phyloP scores from a whole-genome alignment of 305 asterid genomes.

The Solanum aculeatissimum region DNA sequence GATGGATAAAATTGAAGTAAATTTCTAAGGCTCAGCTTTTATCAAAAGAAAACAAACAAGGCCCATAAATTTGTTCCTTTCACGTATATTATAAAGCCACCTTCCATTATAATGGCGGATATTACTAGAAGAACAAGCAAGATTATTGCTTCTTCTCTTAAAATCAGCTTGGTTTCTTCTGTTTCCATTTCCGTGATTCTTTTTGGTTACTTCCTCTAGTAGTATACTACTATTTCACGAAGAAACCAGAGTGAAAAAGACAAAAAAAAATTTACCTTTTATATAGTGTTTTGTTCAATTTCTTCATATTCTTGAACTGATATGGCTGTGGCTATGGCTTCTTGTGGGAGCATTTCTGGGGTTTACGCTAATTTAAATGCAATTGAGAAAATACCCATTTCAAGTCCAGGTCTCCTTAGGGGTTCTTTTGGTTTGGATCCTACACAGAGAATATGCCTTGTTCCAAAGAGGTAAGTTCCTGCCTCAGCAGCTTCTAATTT shows the following conservation, averaged over 20 bases:
- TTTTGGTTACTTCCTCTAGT: constrained; percentile 6
- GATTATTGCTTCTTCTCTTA: constrained; percentile 8
- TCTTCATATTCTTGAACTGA: background rate
- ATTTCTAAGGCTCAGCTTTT: constrained; percentile 21
- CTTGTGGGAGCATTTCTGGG: constrained; percentile 42
- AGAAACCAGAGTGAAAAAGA: constrained; percentile 2
- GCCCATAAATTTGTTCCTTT: background rate
- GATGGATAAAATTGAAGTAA: background rate
- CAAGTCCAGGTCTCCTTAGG: constrained; percentile 29
- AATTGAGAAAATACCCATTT: constrained; percentile 38
- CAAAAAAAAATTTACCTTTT: background rate
- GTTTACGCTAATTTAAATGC: constrained; percentile 31
- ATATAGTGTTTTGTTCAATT: background rate
- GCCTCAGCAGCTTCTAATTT: background rate
- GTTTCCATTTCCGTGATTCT: constrained; percentile 12
- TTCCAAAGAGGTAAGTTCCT: constrained; percentile 38
- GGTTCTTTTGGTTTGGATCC: constrained; percentile 46
- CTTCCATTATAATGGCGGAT: constrained; percentile 55
- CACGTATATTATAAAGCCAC: background rate
- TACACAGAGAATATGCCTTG: constrained; percentile 34
- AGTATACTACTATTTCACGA: background rate
- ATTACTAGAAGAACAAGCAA: constrained; percentile 16
- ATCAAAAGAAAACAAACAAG: constrained; percentile 8
- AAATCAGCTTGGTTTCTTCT: constrained; percentile 5
- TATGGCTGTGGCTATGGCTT: constrained; percentile 86